Evolutionary conservation across 805 yeast species (phyloP).

Genomic region (Sugiyamaella valdiviana): DNA sequence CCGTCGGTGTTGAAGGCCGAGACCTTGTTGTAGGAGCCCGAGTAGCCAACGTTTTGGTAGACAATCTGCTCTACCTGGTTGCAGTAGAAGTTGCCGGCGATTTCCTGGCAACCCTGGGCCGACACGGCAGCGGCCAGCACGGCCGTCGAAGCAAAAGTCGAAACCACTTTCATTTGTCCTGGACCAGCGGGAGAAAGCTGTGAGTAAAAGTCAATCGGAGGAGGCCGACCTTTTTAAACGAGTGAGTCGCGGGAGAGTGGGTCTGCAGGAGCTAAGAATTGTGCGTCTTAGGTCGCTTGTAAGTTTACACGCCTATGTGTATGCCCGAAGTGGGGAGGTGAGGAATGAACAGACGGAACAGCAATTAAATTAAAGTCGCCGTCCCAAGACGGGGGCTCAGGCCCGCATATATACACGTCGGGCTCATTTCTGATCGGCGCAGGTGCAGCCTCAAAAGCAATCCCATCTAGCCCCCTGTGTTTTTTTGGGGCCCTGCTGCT

Average conservation of each 20-base stretch:
- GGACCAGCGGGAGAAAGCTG: background rate
- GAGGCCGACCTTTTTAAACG: background rate
- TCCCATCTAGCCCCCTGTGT: background rate
- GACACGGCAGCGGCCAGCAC: background rate
- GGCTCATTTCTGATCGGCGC: background rate
- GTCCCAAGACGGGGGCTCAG: background rate
- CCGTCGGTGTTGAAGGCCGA: conserved; percentile 71
- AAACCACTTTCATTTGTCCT: background rate
- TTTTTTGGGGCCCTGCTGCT: background rate
- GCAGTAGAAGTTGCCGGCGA: conserved; percentile 82
- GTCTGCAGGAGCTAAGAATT: background rate
- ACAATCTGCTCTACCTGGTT: conserved; percentile 56
- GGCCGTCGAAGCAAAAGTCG: background rate
- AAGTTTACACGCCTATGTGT: background rate
- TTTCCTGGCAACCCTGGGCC: conserved; percentile 22
- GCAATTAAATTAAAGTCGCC: background rate
- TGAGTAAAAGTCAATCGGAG: background rate
- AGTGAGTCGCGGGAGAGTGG: too few relatives aligned
- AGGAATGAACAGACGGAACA: background rate
- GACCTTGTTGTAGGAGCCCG: conserved; percentile 79
- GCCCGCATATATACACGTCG: background rate
- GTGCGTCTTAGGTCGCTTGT: background rate
- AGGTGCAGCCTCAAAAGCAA: background rate
- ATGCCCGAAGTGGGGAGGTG: background rate
- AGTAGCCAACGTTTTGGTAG: conserved; percentile 70